These are phyloP conservation scores for Pleoardoris graminearum DNA, from an alignment of 2,329 filamentous ascomycete genomes.

Conservation along the genomic window DNA sequence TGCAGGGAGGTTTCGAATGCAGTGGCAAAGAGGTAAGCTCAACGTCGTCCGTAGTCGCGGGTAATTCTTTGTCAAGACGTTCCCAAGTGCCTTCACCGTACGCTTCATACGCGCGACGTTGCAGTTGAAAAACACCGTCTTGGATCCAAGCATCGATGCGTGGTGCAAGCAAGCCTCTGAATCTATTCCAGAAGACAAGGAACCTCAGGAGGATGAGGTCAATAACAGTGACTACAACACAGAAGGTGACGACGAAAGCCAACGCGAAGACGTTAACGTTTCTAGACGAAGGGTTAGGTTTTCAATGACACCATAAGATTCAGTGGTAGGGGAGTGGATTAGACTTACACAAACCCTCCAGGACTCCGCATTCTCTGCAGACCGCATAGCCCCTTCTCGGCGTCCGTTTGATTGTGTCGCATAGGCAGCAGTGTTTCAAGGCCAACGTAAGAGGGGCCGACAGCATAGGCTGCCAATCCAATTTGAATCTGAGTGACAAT, in stretches of 20 bases:
- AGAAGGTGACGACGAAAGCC: conserved; percentile 10
- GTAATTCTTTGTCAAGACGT: conserved; percentile 2
- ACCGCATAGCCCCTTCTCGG: conserved; percentile 13
- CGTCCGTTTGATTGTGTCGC: conserved; percentile 2
- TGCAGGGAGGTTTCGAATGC: not conserved
- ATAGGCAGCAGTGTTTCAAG: not conserved
- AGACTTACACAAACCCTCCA: conserved; percentile 20
- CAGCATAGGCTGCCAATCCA: not conserved
- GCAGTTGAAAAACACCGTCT: conserved; percentile 17
- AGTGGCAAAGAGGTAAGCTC: not conserved
- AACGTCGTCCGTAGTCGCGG: not conserved
- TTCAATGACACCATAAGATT: too few relatives aligned
- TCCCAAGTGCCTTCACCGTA: not conserved
- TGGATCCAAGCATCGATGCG: conserved; percentile 13
- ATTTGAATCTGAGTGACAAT: not conserved
- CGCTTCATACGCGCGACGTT: conserved; percentile 8
- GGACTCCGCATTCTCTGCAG: conserved; percentile 14
- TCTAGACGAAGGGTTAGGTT: not conserved
- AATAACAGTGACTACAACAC: not conserved
- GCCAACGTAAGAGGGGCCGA: not conserved
- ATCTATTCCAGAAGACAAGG: conserved; percentile 9
- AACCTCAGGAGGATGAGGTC: conserved; percentile 13
- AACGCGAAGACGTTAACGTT: conserved; percentile 19
- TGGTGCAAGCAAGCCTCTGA: conserved; percentile 2
- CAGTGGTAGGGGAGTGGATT: not conserved